Evolutionary conservation across 805 yeast genomes (phyloP), one percentile per base, ranked within the genome.

Genomic region (Starmerella floris): DNA sequence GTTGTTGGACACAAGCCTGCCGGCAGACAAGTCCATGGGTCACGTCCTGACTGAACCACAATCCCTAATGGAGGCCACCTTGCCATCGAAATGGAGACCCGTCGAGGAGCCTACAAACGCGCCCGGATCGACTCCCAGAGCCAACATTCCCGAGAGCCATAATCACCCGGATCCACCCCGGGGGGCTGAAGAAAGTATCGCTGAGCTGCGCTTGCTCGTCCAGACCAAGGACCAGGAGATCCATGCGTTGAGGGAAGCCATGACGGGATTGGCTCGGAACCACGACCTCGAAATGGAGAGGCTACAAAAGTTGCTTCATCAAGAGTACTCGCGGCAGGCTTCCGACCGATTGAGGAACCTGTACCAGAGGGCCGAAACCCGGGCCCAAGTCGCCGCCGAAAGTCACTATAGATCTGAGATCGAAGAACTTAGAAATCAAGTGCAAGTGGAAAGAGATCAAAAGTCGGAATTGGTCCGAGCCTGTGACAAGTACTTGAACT

Each of bases 401-500:
- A 37, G 23, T 13, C 11, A n/a, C 3, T 39, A 35, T 30, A 23
- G 21, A 9, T 26, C 25, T 3, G 56, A 67, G 21, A 60, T 61
- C 11, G 51, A 60, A 40, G 81, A 76, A 44, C 58, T 77, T 30
- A 74, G 74, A 34, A 70, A 69, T 23, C 58, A 73, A 39, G 57
- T 76, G 33, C 65, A 62, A 43, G 62, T 61, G 15, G 84, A 75
- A 56, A 65, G 70, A 38, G 61, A 59, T n/a, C 83, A 77, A 54
- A 77, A 76, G 56, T 67, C 67, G 26, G 74, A 73, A 45, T 62
- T 77, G 25, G 67, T 76, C 17, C 65, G 67, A 45, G 65, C 75
- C 33, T 71, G 72, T 61, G 76, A 73, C 23, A 54, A 55, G 41
- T 53, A 49, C 34, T 37, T 56, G 20, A 42, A 21, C 13, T 27